Base-by-base conservation (phyloP, 2,329 filamentous ascomycete species). In the Thyridium curvatum region DNA sequence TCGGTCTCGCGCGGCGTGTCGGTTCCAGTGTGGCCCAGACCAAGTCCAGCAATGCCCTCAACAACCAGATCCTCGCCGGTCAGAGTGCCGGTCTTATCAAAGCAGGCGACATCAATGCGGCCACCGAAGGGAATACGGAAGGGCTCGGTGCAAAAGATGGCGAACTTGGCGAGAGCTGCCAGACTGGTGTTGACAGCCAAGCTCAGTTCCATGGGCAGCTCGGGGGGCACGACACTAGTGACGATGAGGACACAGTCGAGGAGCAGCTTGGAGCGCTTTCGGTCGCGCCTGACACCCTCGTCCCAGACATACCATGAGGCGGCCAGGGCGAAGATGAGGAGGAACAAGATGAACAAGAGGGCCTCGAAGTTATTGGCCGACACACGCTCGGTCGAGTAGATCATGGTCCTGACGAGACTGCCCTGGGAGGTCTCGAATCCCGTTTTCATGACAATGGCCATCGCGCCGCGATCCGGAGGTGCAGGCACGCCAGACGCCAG, bases 271-370 rank as follows among this genome's bases (percentile, higher is more conserved):
- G 91, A 97, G 48, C 93, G 84, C 71, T 98, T 97, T 58, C 93
- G 84, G 56, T 97, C 91, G 67, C 86, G 89, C 58, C 78, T 77
- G 39, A 98, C 91, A 68, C 93, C 94, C 64, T 98, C 91, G 45
- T 90, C 80, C 93, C 93, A 98, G 43, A 98, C 93, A 61, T 98
- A 98, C 90, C 93, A 96, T 12, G 93, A 95, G 38, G 93, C 93
- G 40, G 93, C 94, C 59, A 98, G 79, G 52, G 94, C 94, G 66
- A 98, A 98, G 52, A 97, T 78, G 39, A 95, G 77, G 18, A 98
- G 76, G 74, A 98, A 98, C 43, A 98, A 74, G 49, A 98, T 98
- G 69, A 98, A 98, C 44, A 94, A 74, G n/a, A 98, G 69, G 2
- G 93, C 93, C 65, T 98, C 93, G 33, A 83, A 82, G 56, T 98